A percentile compares a stretch with the other conserved stretches of the same genome.
These are phyloP conservation scores for Metschnikowia hibisci DNA, from an alignment of 805 yeast genomes.

Conservation along the genomic window DNA sequence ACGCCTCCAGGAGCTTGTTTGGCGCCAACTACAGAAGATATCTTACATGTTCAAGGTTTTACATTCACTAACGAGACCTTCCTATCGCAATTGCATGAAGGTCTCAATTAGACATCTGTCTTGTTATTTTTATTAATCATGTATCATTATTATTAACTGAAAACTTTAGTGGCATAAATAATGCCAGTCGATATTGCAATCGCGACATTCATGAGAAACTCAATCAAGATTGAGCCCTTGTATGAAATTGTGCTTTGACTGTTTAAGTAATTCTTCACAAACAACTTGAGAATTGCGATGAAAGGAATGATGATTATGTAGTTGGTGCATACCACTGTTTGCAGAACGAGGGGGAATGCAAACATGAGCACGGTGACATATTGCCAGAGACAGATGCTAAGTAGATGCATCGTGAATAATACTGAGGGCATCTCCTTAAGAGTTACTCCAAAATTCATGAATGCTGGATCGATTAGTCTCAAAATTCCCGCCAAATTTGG, in stretches of 20 bases:
- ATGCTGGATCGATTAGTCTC: constrained; percentile 15
- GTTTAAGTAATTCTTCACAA: constrained; percentile 14
- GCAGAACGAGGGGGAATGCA: constrained; percentile 8
- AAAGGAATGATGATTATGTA: background rate
- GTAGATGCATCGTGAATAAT: constrained; percentile 7
- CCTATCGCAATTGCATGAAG: constrained; percentile 4
- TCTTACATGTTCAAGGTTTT: constrained; percentile 40
- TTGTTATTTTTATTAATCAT: background rate
- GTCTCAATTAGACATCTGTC: background rate
- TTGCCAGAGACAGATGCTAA: constrained; percentile 14
- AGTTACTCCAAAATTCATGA: constrained; percentile 13
- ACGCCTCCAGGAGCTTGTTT: constrained; percentile 18
- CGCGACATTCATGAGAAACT: constrained; percentile 3
- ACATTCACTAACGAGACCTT: constrained; percentile 39
- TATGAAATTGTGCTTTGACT: constrained; percentile 13
- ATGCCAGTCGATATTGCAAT: constrained; percentile 1
- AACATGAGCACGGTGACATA: constrained; percentile 8
- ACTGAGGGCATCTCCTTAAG: constrained; percentile 9
- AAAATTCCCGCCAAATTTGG: constrained; percentile 1
- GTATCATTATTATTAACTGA: background rate
- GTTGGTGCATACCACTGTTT: background rate
- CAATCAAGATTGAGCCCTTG: constrained; percentile 9
- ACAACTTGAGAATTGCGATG: constrained; percentile 7
- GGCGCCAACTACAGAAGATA: constrained; percentile 20
- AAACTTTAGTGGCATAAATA: constrained; percentile 13